A percentile compares a stretch with the other conserved stretches of the same genome.
Conservation (phyloP, 345 rosid species). For the Populus ilicifolia region DNA sequence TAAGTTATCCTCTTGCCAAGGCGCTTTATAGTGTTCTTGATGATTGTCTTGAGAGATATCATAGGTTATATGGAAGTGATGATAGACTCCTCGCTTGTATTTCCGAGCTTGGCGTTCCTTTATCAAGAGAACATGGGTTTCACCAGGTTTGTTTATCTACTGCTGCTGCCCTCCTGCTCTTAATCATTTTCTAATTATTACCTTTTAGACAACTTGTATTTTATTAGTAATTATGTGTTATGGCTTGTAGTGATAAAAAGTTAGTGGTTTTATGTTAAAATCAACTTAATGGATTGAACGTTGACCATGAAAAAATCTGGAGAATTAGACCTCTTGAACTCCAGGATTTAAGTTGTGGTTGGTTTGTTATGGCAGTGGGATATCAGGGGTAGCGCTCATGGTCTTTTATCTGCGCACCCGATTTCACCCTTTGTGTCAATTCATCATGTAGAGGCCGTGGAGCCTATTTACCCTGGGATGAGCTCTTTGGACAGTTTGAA, state of each 20-base stretch:
- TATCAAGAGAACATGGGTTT: conserved; percentile 78
- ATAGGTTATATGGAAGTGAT: conserved; percentile 80
- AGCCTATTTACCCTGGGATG: conserved; percentile 78
- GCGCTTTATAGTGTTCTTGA: conserved; percentile 68
- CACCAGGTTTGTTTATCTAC: conserved; percentile 57
- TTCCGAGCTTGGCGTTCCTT: conserved; percentile 84
- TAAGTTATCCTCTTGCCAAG: conserved; percentile 70
- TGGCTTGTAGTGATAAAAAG: not conserved
- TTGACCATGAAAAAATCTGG: not conserved
- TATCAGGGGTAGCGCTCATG: conserved; percentile 76
- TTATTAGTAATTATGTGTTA: not conserved
- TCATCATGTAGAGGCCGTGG: conserved; percentile 84
- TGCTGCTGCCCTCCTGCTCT: not conserved
- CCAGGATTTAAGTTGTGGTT: not conserved
- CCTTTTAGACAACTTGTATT: not conserved
- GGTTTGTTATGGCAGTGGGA: conserved; percentile 65
- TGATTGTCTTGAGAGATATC: conserved; percentile 73
- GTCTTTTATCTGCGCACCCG: conserved; percentile 76
- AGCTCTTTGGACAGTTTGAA: conserved; percentile 62
- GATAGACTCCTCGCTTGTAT: conserved; percentile 94
- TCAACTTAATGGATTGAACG: not conserved
- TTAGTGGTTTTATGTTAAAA: not conserved
- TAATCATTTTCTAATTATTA: not conserved
- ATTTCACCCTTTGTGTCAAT: conserved; percentile 78
- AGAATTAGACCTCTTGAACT: not conserved